Evolutionary conservation across 2,329 filamentous ascomycete species (phyloP).

Genomic region (Herpotrichia juniperi): DNA sequence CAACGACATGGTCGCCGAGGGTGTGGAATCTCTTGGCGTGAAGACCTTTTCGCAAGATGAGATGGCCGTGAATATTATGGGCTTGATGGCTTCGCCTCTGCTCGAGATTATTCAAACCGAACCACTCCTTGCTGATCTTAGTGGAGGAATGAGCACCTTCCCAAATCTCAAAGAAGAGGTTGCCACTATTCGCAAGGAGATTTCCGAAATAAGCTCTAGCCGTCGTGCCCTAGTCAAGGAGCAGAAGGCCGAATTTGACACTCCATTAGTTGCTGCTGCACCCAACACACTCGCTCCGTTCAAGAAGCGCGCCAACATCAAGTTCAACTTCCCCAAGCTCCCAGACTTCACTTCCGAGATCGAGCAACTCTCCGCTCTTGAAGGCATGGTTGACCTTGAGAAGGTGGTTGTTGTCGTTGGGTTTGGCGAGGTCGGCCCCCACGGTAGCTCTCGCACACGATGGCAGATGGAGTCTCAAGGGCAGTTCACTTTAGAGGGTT

Average conservation of each 20-base stretch:
- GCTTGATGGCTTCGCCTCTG: slow-evolving; percentile 39
- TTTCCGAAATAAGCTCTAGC: slow-evolving; percentile 13
- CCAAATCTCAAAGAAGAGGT: slow-evolving; percentile 18
- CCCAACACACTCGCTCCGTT: slow-evolving; percentile 1
- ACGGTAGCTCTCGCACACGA: slow-evolving; percentile 86
- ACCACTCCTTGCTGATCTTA: slow-evolving; percentile 48
- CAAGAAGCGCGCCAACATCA: slow-evolving; percentile 10
- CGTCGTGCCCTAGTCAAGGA: slow-evolving; percentile 14
- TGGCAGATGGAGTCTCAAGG: slow-evolving; percentile 93
- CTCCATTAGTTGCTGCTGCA: background rate
- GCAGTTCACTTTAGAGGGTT: slow-evolving; percentile 85
- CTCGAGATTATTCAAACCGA: slow-evolving; percentile 38
- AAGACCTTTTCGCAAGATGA: slow-evolving; percentile 48
- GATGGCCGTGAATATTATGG: slow-evolving; percentile 51
- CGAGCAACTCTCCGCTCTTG: slow-evolving; percentile 15
- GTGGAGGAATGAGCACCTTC: slow-evolving; percentile 41
- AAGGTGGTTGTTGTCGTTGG: slow-evolving; percentile 48
- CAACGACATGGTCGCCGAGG: slow-evolving; percentile 49
- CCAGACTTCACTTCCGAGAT: slow-evolving; percentile 8
- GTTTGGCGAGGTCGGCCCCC: slow-evolving; percentile 60
- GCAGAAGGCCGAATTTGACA: slow-evolving; percentile 11
- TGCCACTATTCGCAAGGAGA: slow-evolving; percentile 13
- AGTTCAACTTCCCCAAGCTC: slow-evolving; percentile 9
- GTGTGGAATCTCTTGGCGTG: slow-evolving; percentile 44
- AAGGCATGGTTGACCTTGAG: slow-evolving; percentile 49